Base-by-base conservation (phyloP, 257 asterid genomes). In the Jaltomata sinuosa region DNA sequence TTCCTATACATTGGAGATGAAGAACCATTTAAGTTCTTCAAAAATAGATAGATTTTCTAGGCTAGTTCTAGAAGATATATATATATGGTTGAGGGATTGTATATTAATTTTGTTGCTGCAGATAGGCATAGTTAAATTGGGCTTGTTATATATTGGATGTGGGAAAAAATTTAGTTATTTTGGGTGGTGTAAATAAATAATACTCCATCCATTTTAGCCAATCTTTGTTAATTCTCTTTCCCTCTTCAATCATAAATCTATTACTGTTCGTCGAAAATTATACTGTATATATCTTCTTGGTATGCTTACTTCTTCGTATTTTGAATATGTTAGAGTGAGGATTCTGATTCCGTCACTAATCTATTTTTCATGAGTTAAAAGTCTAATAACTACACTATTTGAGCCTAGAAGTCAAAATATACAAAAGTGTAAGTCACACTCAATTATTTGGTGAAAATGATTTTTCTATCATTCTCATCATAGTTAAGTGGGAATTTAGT, bases 81-180 rank as follows among this genome's bases (percentile, higher is more conserved):
- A 83, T 50, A 50, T 15, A 50, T 83, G 93, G 87, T 87, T 91
- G 94, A 93, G 89, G 95, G 88, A 27, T 92, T 95, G 97, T 94
- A 93, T 94, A 93, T 94, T 94, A 90, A 86, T 94, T 95, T 91
- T 93, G 96, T 84, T 91, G 90, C 85, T 88, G 92, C 92, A 90
- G 93, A 88, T 87, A 89, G 82, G 80, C 64, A 82, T 94, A 94
- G 93, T 87, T 64, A 31, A 52, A 64, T 64, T 89, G 91, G 90
- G 90, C 4, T 89, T 93, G 95, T 89, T 76, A 87, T 76, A 87
- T 84, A 88, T 72, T 72, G 90, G 84, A 89, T 80, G 87, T 85
- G 83, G 91, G 78, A 87, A 87, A 88, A 67, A 62, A 3, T 12
- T 74, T 84, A 86, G 80, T 89, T 86, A 67, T 86, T 50, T 89